Evolutionary conservation across 2,329 filamentous ascomycete genomes (phyloP), one percentile per base, ranked within the genome.

Genomic region (Fusarium albosuccineum): DNA sequence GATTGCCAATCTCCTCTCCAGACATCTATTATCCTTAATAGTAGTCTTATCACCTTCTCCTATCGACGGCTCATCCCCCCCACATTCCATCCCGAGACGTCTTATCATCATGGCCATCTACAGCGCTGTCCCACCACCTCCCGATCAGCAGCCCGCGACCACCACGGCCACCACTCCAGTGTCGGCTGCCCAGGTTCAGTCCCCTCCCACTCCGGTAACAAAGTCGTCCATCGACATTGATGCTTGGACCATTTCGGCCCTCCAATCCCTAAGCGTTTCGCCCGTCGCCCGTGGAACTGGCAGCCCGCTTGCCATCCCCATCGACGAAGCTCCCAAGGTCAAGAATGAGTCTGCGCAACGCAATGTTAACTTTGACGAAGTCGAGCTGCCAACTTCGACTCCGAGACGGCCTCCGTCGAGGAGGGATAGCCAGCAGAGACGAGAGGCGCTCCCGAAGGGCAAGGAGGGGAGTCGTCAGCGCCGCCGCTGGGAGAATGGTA

Each of bases 401-500:
- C 82, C 77, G 64, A 82, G 76, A 64, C 83, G 81, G 57, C 85
- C 80, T 55, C 82, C 75, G 1, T 84, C 84, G 16, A 78, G 80
- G 33, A 78, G 84, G 76, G 91, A 89, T 65, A 87, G 85, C 70
- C 78, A 84, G 77, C 80, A 81, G 57, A 81, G 87, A 52, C 89
- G 94, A 16, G 93, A 97, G 68, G 87, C 89, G 3, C 76, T 97
- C 53, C 83, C 96, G 33, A 97, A 94, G 81, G 95, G 95, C 58
- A 97, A 97, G 71, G 94, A 97, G 78, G 95, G 95, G 34, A 95
- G 89, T 72, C 87, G 95, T 36, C 90, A 95, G 73, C 86, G 95
- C 50, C 90, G 95, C 72, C 87, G 95, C 57, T 98, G 94, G 94
- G 96, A 99, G 83, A 99, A 98, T 79, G 92, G 93, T 97, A 85